Evolutionary conservation across 148 eudicot species (phyloP), one percentile per base, ranked within the genome.

Genomic region (Rhododendron molle): DNA sequence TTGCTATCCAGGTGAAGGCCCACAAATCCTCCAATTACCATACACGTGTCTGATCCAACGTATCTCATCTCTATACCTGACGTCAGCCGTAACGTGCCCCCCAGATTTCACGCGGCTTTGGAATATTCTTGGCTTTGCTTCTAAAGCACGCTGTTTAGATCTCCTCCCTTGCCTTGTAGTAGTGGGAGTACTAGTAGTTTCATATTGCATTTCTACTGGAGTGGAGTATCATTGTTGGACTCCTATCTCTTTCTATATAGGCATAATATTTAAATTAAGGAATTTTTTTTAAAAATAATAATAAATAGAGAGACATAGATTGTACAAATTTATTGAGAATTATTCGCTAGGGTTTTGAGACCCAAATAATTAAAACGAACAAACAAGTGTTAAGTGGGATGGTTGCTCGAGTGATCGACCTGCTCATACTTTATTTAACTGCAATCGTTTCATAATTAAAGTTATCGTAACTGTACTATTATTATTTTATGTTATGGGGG

Each of bases 71-170:
- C 4, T 30, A 18, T 3, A 2, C 26, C 2, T 81, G 83, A 81
- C 44, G 83, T 81, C 83, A 54, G 82, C 30, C 40, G 13, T 32
- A 30, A 49, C 62, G 23, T 28, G 40, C 23, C 9, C 30, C 30
- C 82, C 50, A 80, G 40, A 56, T 54, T 81, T 81, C 3, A 81
- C 83, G 83, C 83, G 83, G 30, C 58, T 81, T 81, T 20, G 71
- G 83, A 52, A 81, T 81, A 81, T 81, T 81, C 71, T 21, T 8
- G 21, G 1, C 46, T 21, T 81, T 32, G 71, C 71, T 81, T 81
- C 83, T 56, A 3, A 34, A 54, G 11, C 71, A 81, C 71, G 83
- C 83, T 34, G 5, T 81, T 40, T 81, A 52, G 71, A 54, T 46
- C 82, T 65, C 13, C 72, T 65, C 32, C 14, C 3, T 26, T 65